Percentiles rank a stretch among this genome's conserved stretches.
phyloP scores from a whole-genome alignment of 2,329 filamentous ascomycete genomes.

The Alternaria arbusti region DNA sequence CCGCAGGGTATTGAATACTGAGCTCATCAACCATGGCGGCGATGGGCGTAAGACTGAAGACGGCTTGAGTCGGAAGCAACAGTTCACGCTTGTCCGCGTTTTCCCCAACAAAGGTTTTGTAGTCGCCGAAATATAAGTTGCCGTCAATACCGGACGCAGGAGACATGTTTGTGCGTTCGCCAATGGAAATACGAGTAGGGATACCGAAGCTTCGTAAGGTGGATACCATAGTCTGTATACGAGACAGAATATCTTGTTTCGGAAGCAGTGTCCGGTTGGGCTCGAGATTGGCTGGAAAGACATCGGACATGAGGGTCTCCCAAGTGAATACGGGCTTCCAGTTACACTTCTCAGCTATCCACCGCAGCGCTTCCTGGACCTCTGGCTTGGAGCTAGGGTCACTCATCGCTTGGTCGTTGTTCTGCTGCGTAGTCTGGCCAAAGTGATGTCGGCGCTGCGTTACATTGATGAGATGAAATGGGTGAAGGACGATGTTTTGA shows the following conservation, averaged over 20 bases:
- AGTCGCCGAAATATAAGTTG: conserved; percentile 45
- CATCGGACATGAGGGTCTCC: conserved; percentile 47
- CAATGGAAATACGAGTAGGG: conserved; percentile 44
- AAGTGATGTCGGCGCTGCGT: conserved; percentile 38
- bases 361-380: conserved; percentile 42
- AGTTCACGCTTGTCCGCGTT: conserved; percentile 32
- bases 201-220: conserved; percentile 37
- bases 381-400: conserved; percentile 40
- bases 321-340: conserved; percentile 45
- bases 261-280: conserved; percentile 35
- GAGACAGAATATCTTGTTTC: conserved; percentile 39
- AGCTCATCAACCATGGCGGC: conserved; percentile 46
- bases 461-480: conserved; percentile 46
- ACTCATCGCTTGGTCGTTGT: conserved; percentile 15
- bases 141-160: conserved; percentile 40
- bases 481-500: conserved; percentile 39
- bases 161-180: conserved; percentile 35
- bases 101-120: conserved; percentile 39
- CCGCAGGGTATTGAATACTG: conserved; percentile 42
- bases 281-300: conserved; percentile 45
- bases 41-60: conserved; percentile 40
- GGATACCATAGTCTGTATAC: conserved; percentile 40
- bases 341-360: conserved; percentile 39
- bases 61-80: conserved; percentile 40
- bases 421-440: conserved; percentile 17